Evolutionary conservation across 192 early-diverging fungal genomes (phyloP).

Genomic region (Chytriomyces confervae): DNA sequence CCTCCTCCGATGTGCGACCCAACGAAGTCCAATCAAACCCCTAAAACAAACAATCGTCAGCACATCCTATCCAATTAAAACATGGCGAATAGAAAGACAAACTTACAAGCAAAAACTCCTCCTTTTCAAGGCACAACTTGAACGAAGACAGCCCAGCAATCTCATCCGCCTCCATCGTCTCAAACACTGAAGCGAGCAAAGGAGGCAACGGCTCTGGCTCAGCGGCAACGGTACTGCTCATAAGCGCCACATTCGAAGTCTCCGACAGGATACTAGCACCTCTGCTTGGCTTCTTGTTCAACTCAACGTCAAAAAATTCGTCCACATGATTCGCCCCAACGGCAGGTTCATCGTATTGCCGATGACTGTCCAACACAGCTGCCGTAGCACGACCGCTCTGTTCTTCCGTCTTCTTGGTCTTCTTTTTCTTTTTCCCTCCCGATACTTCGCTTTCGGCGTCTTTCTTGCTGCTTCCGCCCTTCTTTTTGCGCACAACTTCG

Average conservation of each 20-base stretch:
- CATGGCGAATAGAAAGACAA: not conserved
- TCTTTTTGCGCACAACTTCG: slow-evolving; percentile 15
- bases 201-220: not conserved
- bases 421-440: slow-evolving; percentile 27
- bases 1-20: not conserved
- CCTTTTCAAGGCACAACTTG: slow-evolving; percentile 19
- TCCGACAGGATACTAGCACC: slow-evolving; percentile 1
- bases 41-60: not conserved
- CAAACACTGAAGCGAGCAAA: not conserved
- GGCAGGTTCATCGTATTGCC: not conserved
- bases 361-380: not conserved
- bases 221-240: not conserved
- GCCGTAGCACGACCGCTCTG: not conserved
- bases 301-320: not conserved
- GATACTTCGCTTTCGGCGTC: not conserved
- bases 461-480: slow-evolving; percentile 17
- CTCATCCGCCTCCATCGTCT: slow-evolving; percentile 12
- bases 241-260: slow-evolving; percentile 16
- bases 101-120: slow-evolving; percentile 26
- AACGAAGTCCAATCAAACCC: slow-evolving; percentile 29
- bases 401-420: slow-evolving; percentile 1
- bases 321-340: not conserved
- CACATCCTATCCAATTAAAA: not conserved
- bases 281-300: not conserved
- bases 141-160: slow-evolving; percentile 22